These are phyloP conservation scores for Taphrina pruni DNA, from an alignment of 1,139 yeast species.

Conservation along the genomic window DNA sequence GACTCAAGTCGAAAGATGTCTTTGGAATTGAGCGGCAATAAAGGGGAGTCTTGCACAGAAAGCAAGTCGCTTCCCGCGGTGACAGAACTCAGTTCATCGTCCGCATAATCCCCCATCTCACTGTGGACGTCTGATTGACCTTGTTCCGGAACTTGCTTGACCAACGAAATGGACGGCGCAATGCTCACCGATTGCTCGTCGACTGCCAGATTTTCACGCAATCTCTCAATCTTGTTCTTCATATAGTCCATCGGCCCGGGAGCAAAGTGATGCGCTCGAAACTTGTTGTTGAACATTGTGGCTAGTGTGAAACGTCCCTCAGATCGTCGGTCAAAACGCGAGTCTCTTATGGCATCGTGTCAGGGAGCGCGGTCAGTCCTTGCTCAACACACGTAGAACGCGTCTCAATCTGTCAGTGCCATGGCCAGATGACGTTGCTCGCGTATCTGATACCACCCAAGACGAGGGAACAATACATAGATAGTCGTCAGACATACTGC, in stretches of 20 bases:
- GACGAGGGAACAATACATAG: no score
- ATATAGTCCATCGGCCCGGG: slow-evolving; percentile 33
- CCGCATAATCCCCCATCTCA: not conserved
- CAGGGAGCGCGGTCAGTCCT: not conserved
- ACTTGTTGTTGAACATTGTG: slow-evolving; percentile 24
- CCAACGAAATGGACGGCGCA: not conserved
- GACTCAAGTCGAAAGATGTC: slow-evolving; percentile 14
- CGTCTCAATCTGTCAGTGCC: not conserved
- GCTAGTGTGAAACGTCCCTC: slow-evolving; percentile 8
- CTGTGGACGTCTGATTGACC: not conserved
- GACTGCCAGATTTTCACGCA: slow-evolving; percentile 18
- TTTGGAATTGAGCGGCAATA: slow-evolving; percentile 16
- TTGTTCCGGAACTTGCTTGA: not conserved
- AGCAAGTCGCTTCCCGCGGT: slow-evolving; percentile 3
- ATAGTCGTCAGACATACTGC: no score
- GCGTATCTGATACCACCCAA: no score
- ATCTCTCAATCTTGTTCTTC: slow-evolving; percentile 24
- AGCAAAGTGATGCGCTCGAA: slow-evolving; percentile 14
- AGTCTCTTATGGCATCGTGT: not conserved
- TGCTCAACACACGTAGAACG: not conserved
- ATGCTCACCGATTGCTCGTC: not conserved
- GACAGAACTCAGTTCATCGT: slow-evolving; percentile 5
- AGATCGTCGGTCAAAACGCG: not conserved
- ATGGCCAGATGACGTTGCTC: no score
- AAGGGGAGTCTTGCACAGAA: not conserved